Evolutionary conservation across 352 stramenopile species (phyloP), one percentile per base, ranked within the genome.

Genomic region (Pythium periplocum): DNA sequence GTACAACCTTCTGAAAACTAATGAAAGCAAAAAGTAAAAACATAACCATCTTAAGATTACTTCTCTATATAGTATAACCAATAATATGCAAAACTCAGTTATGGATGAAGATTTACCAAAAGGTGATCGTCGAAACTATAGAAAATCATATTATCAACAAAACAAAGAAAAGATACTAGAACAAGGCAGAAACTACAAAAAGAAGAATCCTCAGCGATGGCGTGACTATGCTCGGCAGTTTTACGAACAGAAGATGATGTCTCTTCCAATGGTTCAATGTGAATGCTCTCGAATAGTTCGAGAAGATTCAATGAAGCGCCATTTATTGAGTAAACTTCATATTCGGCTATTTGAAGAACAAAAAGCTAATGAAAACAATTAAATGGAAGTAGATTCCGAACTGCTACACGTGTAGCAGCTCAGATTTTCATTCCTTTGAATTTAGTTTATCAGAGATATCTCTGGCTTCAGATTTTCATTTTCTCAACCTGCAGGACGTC

Each of bases 31-130:
- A 26, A 26, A 26, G 46, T 51, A 51, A 51, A 51, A 39, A 17
- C 12, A 51, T 38, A 39, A 39, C 8, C 17, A 51, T 51, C 46
- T 51, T 51, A 51, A 51, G 46, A 51, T 51, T 51, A 51, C 41
- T 51, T 51, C 46, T 51, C 46, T 51, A 51, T 51, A 51, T 51
- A 51, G 46, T 51, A 51, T 51, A 51, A 32, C 46, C 38, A 51
- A 41, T 41, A 51, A 31, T 4, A 51, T 51, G 46, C 46, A 51
- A 51, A 51, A 51, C 46, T 51, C 31, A 51, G 41, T 40, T 51
- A 34, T 51, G 17, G 46, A 51, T 51, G 46, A 51, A 41, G 46
- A 51, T 51, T 41, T 51, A 51, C 46, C 46, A 51, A 51, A 51
- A 40, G 46, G 46, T 41, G 46, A 51, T 51, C 46, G 46, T n/a